phyloP scores from a whole-genome alignment of 108 stramenopile species.

The Nannochloropsis gaditana region DNA sequence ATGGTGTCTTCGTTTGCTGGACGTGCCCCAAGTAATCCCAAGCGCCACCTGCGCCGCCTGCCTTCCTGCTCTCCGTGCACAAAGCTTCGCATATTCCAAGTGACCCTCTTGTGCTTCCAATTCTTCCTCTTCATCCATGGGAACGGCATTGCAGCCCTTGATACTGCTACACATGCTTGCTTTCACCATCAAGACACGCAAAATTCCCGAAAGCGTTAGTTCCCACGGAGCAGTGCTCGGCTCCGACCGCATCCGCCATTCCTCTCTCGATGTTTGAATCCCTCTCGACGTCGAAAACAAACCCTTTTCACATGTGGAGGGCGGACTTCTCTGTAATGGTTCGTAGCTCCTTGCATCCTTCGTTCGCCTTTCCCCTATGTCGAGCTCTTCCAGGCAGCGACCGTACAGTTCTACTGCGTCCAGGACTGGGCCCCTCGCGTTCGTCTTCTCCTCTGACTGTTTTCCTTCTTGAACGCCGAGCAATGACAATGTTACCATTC shows the following conservation, averaged over 20 bases:
- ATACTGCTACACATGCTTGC: neutral
- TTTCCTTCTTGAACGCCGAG: neutral
- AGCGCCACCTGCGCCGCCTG: neutral
- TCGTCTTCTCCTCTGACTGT: neutral
- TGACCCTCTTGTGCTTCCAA: neutral
- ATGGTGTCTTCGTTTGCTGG: neutral
- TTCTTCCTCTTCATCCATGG: neutral
- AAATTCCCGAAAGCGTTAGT: neutral
- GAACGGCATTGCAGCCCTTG: neutral
- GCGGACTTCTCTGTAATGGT: neutral
- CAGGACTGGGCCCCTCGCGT: neutral
- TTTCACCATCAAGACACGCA: neutral
- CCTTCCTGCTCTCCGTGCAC: neutral
- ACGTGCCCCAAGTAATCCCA: neutral
- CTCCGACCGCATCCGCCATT: neutral
- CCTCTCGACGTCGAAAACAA: neutral
- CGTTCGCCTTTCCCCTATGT: neutral
- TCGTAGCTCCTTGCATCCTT: neutral
- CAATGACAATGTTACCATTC: constrained; percentile 1
- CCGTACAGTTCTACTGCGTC: neutral
- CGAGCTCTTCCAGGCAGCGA: neutral
- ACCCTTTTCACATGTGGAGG: neutral
- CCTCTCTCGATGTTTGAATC: neutral
- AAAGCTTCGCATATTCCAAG: no score
- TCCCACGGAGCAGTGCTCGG: neutral